Evolutionary conservation across 1,284 basidiomycete species (phyloP).

Genomic region (Tilletia setariae): DNA sequence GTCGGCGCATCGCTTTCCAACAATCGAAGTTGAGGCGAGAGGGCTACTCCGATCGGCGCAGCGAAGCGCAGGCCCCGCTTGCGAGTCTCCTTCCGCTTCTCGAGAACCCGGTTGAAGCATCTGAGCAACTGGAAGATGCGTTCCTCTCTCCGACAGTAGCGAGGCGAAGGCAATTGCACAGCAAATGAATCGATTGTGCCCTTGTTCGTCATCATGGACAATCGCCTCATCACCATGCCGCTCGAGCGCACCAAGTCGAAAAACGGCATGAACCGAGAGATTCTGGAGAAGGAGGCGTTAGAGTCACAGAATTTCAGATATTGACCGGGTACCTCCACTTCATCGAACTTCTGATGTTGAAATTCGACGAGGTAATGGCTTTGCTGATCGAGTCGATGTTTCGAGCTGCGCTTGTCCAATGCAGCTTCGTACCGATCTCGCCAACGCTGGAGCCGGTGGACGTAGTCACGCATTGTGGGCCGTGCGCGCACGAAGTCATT

Average conservation of each 20-base stretch:
- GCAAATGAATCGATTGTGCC: slow-evolving; percentile 83
- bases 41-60: slow-evolving; percentile 79
- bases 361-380: slow-evolving; percentile 96
- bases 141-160: slow-evolving; percentile 89
- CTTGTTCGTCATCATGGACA: slow-evolving; percentile 89
- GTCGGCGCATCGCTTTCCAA: slow-evolving; percentile 90
- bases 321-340: slow-evolving; percentile 97
- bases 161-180: slow-evolving; percentile 81
- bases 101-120: slow-evolving; percentile 71
- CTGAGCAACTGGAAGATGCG: slow-evolving; percentile 86
- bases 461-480: slow-evolving; percentile 80
- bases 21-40: slow-evolving; percentile 78
- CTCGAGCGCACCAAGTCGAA: slow-evolving; percentile 81
- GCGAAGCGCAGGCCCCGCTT: slow-evolving; percentile 90
- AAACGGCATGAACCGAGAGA: slow-evolving; percentile 83
- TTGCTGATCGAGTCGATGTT: slow-evolving; percentile 81
- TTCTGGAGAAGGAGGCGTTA: slow-evolving; percentile 85
- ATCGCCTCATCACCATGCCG: slow-evolving; percentile 82
- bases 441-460: slow-evolving; percentile 85
- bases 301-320: slow-evolving; percentile 81
- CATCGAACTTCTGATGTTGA: slow-evolving; percentile 96
- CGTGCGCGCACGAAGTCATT: slow-evolving; percentile 83
- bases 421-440: slow-evolving; percentile 83
- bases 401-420: slow-evolving; percentile 76
- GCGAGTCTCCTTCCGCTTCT: slow-evolving; percentile 78